phyloP scores from a whole-genome alignment of 1,284 basidiomycete species.

The Ceratobasidium papillatum region DNA sequence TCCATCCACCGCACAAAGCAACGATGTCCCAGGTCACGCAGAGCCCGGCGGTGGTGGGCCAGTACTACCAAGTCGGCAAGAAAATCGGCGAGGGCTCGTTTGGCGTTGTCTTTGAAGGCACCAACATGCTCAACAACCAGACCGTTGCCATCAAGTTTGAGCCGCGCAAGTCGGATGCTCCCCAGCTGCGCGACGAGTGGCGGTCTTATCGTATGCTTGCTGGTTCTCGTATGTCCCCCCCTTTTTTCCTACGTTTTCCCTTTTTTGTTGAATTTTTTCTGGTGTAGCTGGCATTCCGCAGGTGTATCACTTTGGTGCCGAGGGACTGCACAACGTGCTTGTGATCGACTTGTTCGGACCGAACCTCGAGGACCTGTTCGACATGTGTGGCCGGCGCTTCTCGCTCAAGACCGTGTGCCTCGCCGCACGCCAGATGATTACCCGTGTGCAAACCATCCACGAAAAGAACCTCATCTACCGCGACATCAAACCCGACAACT shows the following conservation, averaged over 20 bases:
- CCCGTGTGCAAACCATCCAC: slow-evolving; percentile 96
- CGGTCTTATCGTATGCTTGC: slow-evolving; percentile 95
- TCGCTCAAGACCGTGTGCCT: slow-evolving; percentile 97
- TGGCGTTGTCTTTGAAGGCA: slow-evolving; percentile 44
- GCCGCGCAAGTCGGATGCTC: slow-evolving; percentile 97
- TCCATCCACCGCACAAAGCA: neutral
- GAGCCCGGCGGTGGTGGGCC: slow-evolving; percentile 43
- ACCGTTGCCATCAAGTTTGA: slow-evolving; percentile 98
- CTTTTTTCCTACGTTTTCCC: slow-evolving; percentile 30
- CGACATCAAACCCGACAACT: slow-evolving; percentile 97
- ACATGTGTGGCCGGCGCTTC: slow-evolving; percentile 99
- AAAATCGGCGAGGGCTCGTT: slow-evolving; percentile 87
- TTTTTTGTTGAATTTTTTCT: slow-evolving; percentile 30
- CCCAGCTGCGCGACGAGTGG: slow-evolving; percentile 97
- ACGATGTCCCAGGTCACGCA: slow-evolving; percentile 22
- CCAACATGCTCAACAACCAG: slow-evolving; percentile 44
- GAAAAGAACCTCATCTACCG: slow-evolving; percentile 99
- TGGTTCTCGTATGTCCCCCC: slow-evolving; percentile 78
- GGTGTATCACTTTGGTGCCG: slow-evolving; percentile 98
- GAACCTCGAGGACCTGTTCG: slow-evolving; percentile 95
- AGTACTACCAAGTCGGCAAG: slow-evolving; percentile 64
- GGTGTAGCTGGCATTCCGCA: slow-evolving; percentile 94
- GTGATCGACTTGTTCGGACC: slow-evolving; percentile 98
- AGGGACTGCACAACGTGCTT: slow-evolving; percentile 95
- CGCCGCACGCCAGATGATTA: slow-evolving; percentile 99